Evolutionary conservation across 805 yeast genomes (phyloP), one percentile per base, ranked within the genome.

Genomic region (Barnettozyma siamensis): DNA sequence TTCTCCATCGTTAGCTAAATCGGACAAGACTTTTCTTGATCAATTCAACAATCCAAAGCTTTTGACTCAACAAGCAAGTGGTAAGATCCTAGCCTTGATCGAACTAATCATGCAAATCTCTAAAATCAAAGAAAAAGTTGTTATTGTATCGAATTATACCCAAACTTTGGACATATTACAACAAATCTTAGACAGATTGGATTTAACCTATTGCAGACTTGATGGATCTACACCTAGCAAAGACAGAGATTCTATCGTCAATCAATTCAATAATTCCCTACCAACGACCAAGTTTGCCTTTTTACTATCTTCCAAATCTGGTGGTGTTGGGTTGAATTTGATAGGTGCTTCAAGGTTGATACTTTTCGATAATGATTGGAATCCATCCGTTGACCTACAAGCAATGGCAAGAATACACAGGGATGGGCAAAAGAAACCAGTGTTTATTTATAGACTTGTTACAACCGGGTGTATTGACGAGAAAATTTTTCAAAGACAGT

Each of bases 371-470:
- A 87, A 93, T 48, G 98, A 93, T 56, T 93, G 99, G 99, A 93
- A 93, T 49, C 99, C 99, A 0, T 78, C 96, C 0, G 72, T 82
- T 11, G 99, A 93, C 56, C 60, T 84, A 27, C 99, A 93, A 59
- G 95, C 97, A 0, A 86, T 91, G 94, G 95, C 97, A 1, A 67
- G 99, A 47, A 80, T 93, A 7, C 96, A 91, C 57, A 70, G 99
- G 53, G 97, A 91, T 59, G 99, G 99, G 0, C 99, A 93, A 58
- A 75, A 63, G 36, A 73, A 64, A 35, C 87, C 87, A 0, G 93
- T 88, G 10, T 82, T 67, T 56, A 80, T 91, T 24, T 93, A 93
- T 57, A 70, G 99, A 49, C 61, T 93, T 16, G 63, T 93, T 33
- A 83, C 95, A 0, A 79, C 94, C 0, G 99, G 98, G 0, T 79